Evolutionary conservation across 2,329 filamentous ascomycete species (phyloP).

Genomic region (Elsinoe perseae): DNA sequence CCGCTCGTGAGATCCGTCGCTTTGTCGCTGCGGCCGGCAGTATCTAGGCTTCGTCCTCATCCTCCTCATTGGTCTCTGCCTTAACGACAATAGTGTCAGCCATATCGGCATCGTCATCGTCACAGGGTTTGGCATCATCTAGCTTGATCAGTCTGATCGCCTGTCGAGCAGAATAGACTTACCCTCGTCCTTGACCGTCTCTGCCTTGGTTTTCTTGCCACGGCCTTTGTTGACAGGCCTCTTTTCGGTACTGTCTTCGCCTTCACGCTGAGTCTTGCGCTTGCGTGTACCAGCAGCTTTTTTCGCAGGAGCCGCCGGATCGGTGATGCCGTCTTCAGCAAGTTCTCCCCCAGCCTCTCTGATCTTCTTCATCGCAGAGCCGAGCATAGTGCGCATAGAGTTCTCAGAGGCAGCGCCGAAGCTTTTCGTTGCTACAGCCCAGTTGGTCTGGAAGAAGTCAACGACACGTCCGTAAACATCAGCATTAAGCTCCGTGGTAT

Average conservation of each 20-base stretch:
- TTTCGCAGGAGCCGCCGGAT: not conserved
- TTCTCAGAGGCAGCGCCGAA: not conserved
- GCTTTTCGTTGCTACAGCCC: not conserved
- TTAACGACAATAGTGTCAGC: constrained; percentile 22
- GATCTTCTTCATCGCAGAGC: not conserved
- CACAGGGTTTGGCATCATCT: constrained; percentile 38
- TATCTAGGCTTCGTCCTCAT: not conserved
- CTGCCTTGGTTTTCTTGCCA: not conserved
- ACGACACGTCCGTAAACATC: not conserved
- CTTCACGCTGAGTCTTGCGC: not conserved
- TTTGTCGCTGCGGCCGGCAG: not conserved
- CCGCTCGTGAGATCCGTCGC: too few species aligned
- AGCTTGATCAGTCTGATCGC: not conserved
- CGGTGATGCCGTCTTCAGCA: not conserved
- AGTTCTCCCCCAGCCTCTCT: not conserved
- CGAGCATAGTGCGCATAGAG: not conserved
- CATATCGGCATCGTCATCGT: constrained; percentile 22
- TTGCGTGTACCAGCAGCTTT: not conserved
- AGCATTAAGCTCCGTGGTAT: not conserved
- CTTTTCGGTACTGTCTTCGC: not conserved
- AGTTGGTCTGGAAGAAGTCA: constrained; percentile 1
- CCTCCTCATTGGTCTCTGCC: not conserved
- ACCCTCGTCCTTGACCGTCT: not conserved
- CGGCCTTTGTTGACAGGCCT: not conserved
- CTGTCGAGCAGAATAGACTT: not conserved